Percentiles rank a stretch among this genome's conserved stretches.
These are phyloP conservation scores for Filobasidium floriforme DNA, from an alignment of 768 basidiomycete genomes.

Conservation along the genomic window DNA sequence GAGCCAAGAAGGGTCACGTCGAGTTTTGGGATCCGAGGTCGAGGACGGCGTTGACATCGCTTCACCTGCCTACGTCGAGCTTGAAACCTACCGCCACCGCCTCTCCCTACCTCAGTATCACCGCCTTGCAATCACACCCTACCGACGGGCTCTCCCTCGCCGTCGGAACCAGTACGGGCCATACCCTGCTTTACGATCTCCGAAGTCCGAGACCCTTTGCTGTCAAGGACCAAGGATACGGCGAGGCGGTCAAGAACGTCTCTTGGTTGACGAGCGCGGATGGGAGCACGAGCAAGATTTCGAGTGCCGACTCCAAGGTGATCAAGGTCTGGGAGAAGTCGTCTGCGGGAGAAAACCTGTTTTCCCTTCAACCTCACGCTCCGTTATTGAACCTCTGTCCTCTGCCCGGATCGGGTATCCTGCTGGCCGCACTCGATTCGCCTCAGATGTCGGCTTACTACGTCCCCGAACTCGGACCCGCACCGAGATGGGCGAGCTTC, in stretches of 20 bases:
- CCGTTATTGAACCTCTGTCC: conserved; percentile 89
- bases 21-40: conserved; percentile 97
- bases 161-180: conserved; percentile 88
- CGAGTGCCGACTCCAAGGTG: conserved; percentile 93
- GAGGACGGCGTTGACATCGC: conserved; percentile 52
- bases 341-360: conserved; percentile 71
- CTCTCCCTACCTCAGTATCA: conserved; percentile 55
- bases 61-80: conserved; percentile 31
- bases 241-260: conserved; percentile 74
- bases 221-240: conserved; percentile 93
- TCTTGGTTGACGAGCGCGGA: conserved; percentile 62
- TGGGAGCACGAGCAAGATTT: conserved; percentile 69
- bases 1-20: conserved; percentile 57
- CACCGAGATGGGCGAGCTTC: conserved; percentile 94
- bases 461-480: conserved; percentile 90
- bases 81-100: conserved; percentile 30
- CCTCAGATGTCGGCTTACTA: conserved; percentile 91
- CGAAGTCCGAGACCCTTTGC: conserved; percentile 75
- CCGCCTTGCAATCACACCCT: conserved; percentile 69
- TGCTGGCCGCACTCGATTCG: conserved; percentile 93
- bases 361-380: conserved; percentile 79
- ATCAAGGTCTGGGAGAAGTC: conserved; percentile 93
- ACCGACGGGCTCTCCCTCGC: conserved; percentile 87
- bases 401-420: conserved; percentile 74
- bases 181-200: conserved; percentile 89